These are phyloP conservation scores for Firmiana major DNA, from an alignment of 345 rosid species.

Conservation along the genomic window DNA sequence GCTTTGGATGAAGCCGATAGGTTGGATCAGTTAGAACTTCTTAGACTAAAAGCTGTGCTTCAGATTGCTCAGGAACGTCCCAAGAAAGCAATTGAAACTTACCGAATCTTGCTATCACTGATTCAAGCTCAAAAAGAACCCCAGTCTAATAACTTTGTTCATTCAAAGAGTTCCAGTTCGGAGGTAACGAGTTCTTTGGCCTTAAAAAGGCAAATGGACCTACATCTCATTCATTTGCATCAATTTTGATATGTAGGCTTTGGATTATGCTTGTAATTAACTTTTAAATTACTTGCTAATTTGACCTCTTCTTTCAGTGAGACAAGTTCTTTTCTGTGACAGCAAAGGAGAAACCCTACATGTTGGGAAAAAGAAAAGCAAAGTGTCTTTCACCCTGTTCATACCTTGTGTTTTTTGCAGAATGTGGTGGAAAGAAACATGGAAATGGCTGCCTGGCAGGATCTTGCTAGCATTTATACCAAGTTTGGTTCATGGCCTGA, in stretches of 20 bases:
- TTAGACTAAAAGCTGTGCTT: conserved; percentile 73
- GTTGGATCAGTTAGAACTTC: conserved; percentile 65
- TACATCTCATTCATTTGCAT: neutral
- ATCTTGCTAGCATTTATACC: conserved; percentile 62
- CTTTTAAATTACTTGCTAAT: neutral
- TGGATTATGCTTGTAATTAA: neutral
- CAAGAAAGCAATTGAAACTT: conserved; percentile 80
- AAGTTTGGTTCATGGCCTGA: conserved; percentile 62
- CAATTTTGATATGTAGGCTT: neutral
- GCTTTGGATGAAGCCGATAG: conserved; percentile 71
- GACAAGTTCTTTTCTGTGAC: neutral
- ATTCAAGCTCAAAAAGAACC: conserved; percentile 65
- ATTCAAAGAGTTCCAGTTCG: conserved; percentile 20
- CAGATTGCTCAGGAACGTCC: conserved; percentile 77
- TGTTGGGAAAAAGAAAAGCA: neutral
- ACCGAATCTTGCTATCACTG: conserved; percentile 61
- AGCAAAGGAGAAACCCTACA: no score
- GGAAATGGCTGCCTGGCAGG: conserved; percentile 82
- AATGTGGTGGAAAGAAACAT: conserved; percentile 35
- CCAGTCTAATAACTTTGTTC: conserved; percentile 32
- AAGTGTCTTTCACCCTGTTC: neutral
- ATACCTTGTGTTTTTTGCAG: conserved; percentile 34
- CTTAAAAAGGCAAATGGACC: no score
- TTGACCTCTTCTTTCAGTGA: neutral
- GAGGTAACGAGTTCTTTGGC: conserved; percentile 39